These are phyloP conservation scores for Trichoderma sp. DNA, from an alignment of 2,329 filamentous ascomycete species.

Conservation along the genomic window DNA sequence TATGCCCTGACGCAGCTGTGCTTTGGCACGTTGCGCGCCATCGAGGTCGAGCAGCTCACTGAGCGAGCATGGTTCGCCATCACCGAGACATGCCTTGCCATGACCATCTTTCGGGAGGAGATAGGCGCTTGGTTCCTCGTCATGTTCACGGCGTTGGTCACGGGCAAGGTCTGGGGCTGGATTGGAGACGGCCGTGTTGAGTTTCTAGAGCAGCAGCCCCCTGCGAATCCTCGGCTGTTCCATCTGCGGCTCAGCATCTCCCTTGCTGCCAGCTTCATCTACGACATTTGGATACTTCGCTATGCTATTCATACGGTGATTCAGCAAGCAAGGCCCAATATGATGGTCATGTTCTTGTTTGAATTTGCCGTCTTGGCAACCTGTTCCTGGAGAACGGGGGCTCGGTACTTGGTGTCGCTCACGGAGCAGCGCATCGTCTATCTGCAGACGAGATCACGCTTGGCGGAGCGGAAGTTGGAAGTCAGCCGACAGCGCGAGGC, in stretches of 20 bases:
- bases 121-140: constrained; percentile 91
- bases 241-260: constrained; percentile 79
- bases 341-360: constrained; percentile 99
- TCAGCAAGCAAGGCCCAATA: constrained; percentile 83
- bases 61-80: constrained; percentile 98
- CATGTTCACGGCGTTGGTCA: constrained; percentile 92
- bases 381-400: constrained; percentile 72
- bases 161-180: constrained; percentile 98
- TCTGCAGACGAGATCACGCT: constrained; percentile 66
- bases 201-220: constrained; percentile 90
- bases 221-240: constrained; percentile 82
- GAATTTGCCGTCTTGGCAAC: constrained; percentile 88
- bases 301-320: constrained; percentile 83
- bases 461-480: constrained; percentile 66
- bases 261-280: constrained; percentile 71
- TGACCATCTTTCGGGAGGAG: constrained; percentile 97
- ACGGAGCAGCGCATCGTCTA: constrained; percentile 72
- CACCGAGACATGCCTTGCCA: constrained; percentile 92
- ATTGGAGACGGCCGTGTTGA: constrained; percentile 94
- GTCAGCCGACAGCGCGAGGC: constrained; percentile 57
- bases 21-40: constrained; percentile 83
- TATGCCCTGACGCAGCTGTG: constrained; percentile 86
- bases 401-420: constrained; percentile 75
- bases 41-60: constrained; percentile 95
- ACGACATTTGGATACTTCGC: constrained; percentile 74